Percentiles rank a stretch among this genome's conserved stretches.
These are phyloP conservation scores for Terana coerulea DNA, from an alignment of 768 basidiomycete species.

Conservation along the genomic window DNA sequence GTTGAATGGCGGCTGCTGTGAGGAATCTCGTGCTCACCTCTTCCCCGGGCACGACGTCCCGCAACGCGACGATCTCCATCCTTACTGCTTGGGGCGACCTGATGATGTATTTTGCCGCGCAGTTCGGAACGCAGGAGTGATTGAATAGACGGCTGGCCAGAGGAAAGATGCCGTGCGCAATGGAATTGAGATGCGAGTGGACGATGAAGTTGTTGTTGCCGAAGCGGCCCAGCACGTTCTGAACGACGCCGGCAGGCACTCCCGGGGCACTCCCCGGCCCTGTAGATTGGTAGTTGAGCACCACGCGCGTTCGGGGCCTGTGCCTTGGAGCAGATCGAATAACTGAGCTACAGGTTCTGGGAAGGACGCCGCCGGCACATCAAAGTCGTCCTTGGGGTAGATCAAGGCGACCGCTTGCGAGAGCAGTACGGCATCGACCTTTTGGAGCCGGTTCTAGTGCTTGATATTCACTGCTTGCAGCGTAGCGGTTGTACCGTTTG, in stretches of 20 bases:
- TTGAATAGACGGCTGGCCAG: constrained; percentile 78
- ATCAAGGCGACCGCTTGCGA: constrained; percentile 54
- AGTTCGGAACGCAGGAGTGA: constrained; percentile 77
- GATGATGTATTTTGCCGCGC: constrained; percentile 57
- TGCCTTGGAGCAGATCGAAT: constrained; percentile 23
- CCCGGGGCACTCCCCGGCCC: not conserved
- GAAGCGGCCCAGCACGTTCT: constrained; percentile 53
- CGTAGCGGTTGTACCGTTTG: constrained; percentile 48
- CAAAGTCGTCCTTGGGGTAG: constrained; percentile 16
- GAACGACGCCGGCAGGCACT: constrained; percentile 5
- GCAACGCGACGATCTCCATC: constrained; percentile 67
- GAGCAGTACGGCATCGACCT: constrained; percentile 59
- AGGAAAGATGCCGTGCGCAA: constrained; percentile 76
- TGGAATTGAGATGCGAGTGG: constrained; percentile 65
- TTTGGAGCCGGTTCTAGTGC: constrained; percentile 49
- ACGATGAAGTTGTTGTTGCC: constrained; percentile 81
- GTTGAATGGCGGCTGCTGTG: not conserved
- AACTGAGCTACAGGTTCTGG: constrained; percentile 12
- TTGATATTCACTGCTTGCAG: constrained; percentile 42
- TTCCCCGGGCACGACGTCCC: constrained; percentile 51
- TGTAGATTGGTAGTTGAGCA: too few species aligned
- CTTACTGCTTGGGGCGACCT: constrained; percentile 31
- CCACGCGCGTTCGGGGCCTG: too few species aligned
- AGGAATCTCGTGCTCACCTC: constrained; percentile 45
- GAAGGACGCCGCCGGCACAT: not conserved